Percentiles rank a stretch among this genome's conserved stretches.
Conservation (phyloP, 2,329 filamentous ascomycete genomes). For the Talaromyces sp. region DNA sequence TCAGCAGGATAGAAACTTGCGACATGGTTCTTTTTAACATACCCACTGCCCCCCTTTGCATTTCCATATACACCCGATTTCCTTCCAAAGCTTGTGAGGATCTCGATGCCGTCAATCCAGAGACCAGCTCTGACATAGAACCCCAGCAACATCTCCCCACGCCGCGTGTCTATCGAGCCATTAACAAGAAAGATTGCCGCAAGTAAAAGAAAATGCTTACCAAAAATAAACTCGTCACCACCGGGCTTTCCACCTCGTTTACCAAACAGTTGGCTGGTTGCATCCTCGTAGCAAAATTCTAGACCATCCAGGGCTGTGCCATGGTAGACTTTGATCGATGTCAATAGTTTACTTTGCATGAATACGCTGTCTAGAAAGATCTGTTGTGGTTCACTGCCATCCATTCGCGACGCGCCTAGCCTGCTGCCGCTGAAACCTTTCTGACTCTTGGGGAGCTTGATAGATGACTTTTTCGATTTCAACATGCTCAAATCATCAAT, state of each 20-base stretch:
- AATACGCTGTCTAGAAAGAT: conserved; percentile 66
- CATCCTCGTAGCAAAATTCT: conserved; percentile 90
- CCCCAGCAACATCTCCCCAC: conserved; percentile 80
- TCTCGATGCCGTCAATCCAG: conserved; percentile 82
- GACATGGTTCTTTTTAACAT: conserved; percentile 37
- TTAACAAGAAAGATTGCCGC: conserved; percentile 1
- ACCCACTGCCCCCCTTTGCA: conserved; percentile 71
- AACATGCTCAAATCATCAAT: conserved; percentile 71
- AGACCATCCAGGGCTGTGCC: conserved; percentile 74
- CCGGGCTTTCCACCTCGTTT: conserved; percentile 65
- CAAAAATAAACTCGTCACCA: conserved; percentile 70
- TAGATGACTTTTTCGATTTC: conserved; percentile 61
- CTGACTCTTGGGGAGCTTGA: conserved; percentile 71
- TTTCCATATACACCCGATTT: conserved; percentile 84
- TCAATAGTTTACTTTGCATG: conserved; percentile 66
- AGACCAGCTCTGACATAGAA: conserved; percentile 74
- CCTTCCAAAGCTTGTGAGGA: conserved; percentile 82
- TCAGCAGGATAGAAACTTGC: not conserved
- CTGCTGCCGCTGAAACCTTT: conserved; percentile 69
- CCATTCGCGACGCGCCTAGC: conserved; percentile 65
- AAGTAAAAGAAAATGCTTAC: conserved; percentile 42
- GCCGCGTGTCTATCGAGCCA: conserved; percentile 60
- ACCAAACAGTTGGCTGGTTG: conserved; percentile 78
- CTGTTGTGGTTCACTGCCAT: conserved; percentile 64
- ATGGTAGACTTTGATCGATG: conserved; percentile 69